Evolutionary conservation across 2,329 filamentous ascomycete genomes (phyloP), one percentile per base, ranked within the genome.

Genomic region (Ceratocystis papillata): DNA sequence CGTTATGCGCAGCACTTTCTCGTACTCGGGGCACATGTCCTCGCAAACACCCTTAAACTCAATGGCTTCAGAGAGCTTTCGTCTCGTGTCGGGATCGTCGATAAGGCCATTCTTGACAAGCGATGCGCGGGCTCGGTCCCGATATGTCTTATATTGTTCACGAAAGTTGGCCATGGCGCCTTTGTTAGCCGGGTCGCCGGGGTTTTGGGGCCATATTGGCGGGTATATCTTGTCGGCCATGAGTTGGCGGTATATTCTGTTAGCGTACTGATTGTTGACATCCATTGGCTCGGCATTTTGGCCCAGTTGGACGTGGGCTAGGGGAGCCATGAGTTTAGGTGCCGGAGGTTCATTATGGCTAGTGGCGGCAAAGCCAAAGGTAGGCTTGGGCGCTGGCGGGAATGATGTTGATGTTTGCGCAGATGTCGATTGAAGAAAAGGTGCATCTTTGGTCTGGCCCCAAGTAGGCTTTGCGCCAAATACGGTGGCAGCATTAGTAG

Each of bases 1-100:
- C 61, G 80, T 81, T 66, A 87, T 86, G 68, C 85, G 79, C 62
- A 79, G 82, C 44, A 86, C 79, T 72, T 82, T 82, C 72, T 88
- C 85, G 73, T 82, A 87, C 69, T 86, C 82, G 4, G 85, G 85
- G 68, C 85, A 88, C 85, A 87, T 87, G 30, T 86, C 82, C 70
- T 87, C 83, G 70, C 84, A 87, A 59, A 85, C 86, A 15, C 85
- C 85, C 72, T 84, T 84, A 71, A 88, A 88, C 53, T 82, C 80
- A 61, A 87, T 83, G 5, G 85, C 85, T 71, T 87, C 81, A 67
- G 82, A 79, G 6, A 88, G 77, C 20, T 79, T 80, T 71, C 85
- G 84, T 65, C 81, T 81, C 70, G 84, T 82, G 41, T 85, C 81
- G 2, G 85, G 85, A 69, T 87, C 83, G 72, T 87, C 85, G 66